A percentile compares a stretch with the other conserved stretches of the same genome.
phyloP scores from a whole-genome alignment of 2,329 filamentous ascomycete species.

The Neopestalotiopsis sp. region DNA sequence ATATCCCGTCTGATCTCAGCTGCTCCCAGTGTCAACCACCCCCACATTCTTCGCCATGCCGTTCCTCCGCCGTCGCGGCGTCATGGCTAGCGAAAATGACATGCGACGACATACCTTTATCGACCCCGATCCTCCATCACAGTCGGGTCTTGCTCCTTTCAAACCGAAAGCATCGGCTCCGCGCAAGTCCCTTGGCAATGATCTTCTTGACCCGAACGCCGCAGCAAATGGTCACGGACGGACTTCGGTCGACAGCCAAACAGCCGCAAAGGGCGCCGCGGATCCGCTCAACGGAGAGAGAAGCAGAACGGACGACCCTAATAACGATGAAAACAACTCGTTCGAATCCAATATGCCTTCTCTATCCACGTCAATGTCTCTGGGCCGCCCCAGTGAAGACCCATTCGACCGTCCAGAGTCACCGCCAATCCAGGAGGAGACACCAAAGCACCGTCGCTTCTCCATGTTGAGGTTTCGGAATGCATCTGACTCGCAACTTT shows the following conservation, averaged over 20 bases:
- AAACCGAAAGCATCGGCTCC: conserved; percentile 23
- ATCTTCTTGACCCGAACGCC: conserved; percentile 24
- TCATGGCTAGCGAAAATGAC: conserved; percentile 63
- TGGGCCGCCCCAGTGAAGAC: conserved; percentile 32
- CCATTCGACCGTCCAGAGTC: conserved; percentile 47
- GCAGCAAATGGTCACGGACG: conserved; percentile 17
- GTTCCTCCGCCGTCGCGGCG: conserved; percentile 66
- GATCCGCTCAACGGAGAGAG: neutral
- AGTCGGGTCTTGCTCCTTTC: conserved; percentile 16
- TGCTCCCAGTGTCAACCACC: conserved; percentile 20
- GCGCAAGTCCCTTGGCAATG: conserved; percentile 28
- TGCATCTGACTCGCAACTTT: conserved; percentile 90
- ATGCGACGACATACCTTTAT: conserved; percentile 58
- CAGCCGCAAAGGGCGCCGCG: conserved; percentile 19
- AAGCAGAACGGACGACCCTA: conserved; percentile 18
- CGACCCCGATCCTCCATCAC: conserved; percentile 31
- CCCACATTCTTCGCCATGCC: conserved; percentile 52
- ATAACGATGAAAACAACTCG: conserved; percentile 28
- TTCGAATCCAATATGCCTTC: conserved; percentile 26
- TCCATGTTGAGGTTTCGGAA: conserved; percentile 85
- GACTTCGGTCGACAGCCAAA: conserved; percentile 17
- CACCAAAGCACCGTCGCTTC: conserved; percentile 64
- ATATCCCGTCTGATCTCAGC: too few relatives aligned
- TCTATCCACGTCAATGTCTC: conserved; percentile 23
- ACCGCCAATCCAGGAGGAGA: conserved; percentile 60